Evolutionary conservation across 305 asterid species (phyloP).

Genomic region (Fraxinus velutina): DNA sequence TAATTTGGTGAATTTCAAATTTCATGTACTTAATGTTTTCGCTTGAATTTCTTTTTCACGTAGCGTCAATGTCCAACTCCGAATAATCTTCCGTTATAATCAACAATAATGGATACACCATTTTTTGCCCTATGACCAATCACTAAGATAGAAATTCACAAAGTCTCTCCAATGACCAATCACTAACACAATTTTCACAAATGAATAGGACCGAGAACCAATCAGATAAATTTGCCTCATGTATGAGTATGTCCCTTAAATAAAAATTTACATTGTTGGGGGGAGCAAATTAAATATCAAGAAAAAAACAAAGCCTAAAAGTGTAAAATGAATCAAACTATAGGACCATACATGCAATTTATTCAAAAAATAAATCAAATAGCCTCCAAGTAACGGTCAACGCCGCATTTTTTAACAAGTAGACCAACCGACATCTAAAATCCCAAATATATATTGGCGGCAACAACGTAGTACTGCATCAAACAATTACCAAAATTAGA

Average conservation of each 20-base stretch:
- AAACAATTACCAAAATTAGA: neutral
- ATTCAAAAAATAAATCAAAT: neutral
- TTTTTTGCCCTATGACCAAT: neutral
- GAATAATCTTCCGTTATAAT: neutral
- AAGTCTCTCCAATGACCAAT: neutral
- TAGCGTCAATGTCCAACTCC: neutral
- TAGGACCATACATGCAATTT: neutral
- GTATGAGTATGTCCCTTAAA: neutral
- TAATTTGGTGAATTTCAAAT: neutral
- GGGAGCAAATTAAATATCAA: neutral
- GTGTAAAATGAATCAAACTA: neutral
- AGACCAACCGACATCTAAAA: constrained; percentile 19
- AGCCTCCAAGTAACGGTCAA: neutral
- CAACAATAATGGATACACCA: neutral
- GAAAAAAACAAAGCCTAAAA: neutral
- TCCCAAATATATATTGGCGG: constrained; percentile 25
- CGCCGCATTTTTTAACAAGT: neutral
- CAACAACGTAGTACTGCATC: constrained; percentile 6
- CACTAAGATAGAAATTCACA: neutral
- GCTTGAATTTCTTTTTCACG: neutral
- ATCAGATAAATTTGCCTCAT: neutral
- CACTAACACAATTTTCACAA: neutral
- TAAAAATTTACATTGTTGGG: neutral
- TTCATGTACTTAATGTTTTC: neutral
- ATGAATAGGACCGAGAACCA: neutral